A percentile compares a stretch with the other conserved stretches of the same genome.
Conservation (phyloP, 495 filamentous ascomycete species). For the Entonaema liquescens region DNA sequence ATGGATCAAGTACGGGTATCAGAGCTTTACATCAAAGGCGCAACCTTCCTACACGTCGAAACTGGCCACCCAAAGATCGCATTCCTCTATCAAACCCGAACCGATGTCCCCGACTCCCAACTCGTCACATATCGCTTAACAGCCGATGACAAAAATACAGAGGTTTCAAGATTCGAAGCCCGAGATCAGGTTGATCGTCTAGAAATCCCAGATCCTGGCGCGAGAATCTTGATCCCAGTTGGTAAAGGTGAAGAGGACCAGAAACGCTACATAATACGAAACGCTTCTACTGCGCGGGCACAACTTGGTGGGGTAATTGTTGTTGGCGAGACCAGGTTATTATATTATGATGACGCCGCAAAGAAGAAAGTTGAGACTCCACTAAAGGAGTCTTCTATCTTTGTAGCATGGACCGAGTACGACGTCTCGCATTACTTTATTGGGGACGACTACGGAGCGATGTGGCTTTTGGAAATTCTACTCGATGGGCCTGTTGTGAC, state of each 20-base stretch:
- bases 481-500: conserved; percentile 65
- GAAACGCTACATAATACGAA: conserved; percentile 61
- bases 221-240: conserved; percentile 86
- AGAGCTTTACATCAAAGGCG: conserved; percentile 86
- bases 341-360: conserved; percentile 80
- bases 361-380: conserved; percentile 65
- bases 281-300: conserved; percentile 56
- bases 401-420: conserved; percentile 86
- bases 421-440: conserved; percentile 83
- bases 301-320: conserved; percentile 77
- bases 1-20: conserved; percentile 78
- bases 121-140: conserved; percentile 65
- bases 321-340: conserved; percentile 83
- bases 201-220: conserved; percentile 74
- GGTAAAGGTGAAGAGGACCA: conserved; percentile 60
- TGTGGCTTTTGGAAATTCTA: conserved; percentile 81
- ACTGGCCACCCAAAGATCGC: conserved; percentile 81
- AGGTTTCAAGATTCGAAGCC: conserved; percentile 56
- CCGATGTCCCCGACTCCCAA: conserved; percentile 68
- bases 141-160: conserved; percentile 57
- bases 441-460: conserved; percentile 85
- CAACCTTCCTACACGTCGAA: conserved; percentile 78
- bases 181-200: conserved; percentile 59
- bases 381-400: conserved; percentile 78
- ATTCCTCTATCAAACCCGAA: conserved; percentile 80